These are phyloP conservation scores for Elsinoe necatrix DNA, from an alignment of 2,329 filamentous ascomycete genomes.

Conservation along the genomic window DNA sequence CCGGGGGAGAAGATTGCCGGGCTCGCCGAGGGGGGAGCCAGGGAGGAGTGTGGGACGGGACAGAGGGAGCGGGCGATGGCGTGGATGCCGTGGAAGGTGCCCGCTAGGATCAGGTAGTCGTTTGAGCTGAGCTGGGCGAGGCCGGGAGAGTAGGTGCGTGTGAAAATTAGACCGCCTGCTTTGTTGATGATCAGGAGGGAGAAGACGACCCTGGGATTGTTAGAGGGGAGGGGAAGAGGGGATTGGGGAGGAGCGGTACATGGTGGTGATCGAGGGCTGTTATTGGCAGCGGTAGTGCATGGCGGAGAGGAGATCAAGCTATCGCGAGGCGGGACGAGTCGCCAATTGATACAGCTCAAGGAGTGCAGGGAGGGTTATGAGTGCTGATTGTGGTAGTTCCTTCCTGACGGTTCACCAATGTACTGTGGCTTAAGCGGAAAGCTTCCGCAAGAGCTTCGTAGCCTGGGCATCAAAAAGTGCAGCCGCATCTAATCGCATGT, in stretches of 20 bases:
- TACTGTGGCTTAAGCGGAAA: too few species aligned
- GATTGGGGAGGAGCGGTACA: not conserved
- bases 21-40: conserved; percentile 25
- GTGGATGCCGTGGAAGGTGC: conserved; percentile 83
- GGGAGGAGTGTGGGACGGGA: conserved; percentile 30
- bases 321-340: too few species aligned
- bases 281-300: not conserved
- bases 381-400: too few species aligned
- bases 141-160: conserved; percentile 81
- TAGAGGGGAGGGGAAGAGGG: not conserved
- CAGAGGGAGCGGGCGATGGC: conserved; percentile 52
- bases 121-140: conserved; percentile 87
- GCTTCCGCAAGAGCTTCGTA: too few species aligned
- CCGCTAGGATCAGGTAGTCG: conserved; percentile 92
- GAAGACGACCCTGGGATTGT: conserved; percentile 73
- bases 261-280: not conserved
- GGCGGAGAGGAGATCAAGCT: not conserved
- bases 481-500: too few species aligned
- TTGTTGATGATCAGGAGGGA: conserved; percentile 98
- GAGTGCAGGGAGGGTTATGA: too few species aligned
- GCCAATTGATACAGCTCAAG: too few species aligned
- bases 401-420: too few species aligned
- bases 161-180: conserved; percentile 91
- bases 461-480: too few species aligned
- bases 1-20: conserved; percentile 24